Conservation (phyloP, 495 filamentous ascomycete genomes). For the Daldinia bambusicola region DNA sequence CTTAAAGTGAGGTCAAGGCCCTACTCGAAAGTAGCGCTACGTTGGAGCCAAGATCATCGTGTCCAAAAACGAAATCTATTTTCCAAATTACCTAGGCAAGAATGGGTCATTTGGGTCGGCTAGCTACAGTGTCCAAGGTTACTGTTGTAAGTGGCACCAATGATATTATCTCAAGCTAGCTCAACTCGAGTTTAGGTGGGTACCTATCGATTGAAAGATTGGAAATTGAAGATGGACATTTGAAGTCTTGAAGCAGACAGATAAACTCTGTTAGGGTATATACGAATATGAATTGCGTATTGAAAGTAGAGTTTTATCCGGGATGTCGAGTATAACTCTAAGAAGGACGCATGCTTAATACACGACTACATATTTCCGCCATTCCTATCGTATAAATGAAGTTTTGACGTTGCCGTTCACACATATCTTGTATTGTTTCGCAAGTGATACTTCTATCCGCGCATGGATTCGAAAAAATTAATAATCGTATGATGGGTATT, state of each 20-base stretch:
- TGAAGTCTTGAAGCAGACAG: not conserved
- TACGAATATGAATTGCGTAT: not conserved
- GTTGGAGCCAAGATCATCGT: not conserved
- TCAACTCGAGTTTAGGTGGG: not conserved
- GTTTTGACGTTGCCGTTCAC: not conserved
- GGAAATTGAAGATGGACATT: not conserved
- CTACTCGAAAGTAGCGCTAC: conserved; percentile 1
- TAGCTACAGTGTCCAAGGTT: conserved; percentile 1
- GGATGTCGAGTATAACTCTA: not conserved
- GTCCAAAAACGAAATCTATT: not conserved
- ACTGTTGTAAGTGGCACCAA: not conserved
- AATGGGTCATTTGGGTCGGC: not conserved
- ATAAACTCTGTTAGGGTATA: not conserved
- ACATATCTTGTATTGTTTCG: not conserved
- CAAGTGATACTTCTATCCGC: not conserved
- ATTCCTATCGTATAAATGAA: not conserved
- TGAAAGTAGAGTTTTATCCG: not conserved
- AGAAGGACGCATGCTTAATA: not conserved
- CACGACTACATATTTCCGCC: not conserved
- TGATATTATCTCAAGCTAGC: not conserved
- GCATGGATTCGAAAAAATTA: too few species aligned
- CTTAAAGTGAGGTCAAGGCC: not conserved
- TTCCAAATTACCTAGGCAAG: not conserved
- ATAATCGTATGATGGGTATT: not conserved
- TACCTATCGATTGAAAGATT: not conserved